Evolutionary conservation across 2,329 filamentous ascomycete species (phyloP).

Genomic region (Hypoxylon sp.): DNA sequence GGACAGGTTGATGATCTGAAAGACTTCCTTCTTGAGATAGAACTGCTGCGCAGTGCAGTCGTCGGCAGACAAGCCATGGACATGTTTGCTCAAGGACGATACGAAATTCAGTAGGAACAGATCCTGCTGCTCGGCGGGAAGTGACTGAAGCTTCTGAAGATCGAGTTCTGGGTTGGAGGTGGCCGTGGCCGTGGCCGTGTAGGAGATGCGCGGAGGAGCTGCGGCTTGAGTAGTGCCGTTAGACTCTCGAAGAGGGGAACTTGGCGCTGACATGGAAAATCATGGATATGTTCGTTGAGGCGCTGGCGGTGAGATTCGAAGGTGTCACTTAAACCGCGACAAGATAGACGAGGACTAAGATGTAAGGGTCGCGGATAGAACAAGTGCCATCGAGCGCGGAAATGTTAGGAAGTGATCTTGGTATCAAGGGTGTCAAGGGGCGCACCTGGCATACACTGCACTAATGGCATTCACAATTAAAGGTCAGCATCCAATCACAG

Average conservation of each 20-base stretch:
- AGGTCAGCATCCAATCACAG: neutral
- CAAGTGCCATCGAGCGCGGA: neutral
- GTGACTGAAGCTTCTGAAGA: conserved; percentile 86
- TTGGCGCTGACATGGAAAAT: conserved; percentile 53
- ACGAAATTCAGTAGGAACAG: conserved; percentile 93
- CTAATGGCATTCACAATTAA: conserved; percentile 1
- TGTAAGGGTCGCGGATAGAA: neutral
- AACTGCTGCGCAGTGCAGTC: conserved; percentile 91
- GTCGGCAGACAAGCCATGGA: conserved; percentile 79
- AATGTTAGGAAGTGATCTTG: neutral
- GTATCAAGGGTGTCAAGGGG: neutral
- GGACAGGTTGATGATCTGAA: conserved; percentile 89
- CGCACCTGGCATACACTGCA: neutral
- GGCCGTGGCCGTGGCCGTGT: conserved; percentile 58
- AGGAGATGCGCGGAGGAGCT: conserved; percentile 51
- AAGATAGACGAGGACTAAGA: neutral
- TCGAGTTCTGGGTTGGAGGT: conserved; percentile 84
- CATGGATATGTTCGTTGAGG: conserved; percentile 29
- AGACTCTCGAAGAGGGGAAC: conserved; percentile 54
- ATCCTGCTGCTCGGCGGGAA: conserved; percentile 95
- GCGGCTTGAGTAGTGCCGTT: conserved; percentile 54
- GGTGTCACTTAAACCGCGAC: conserved; percentile 5
- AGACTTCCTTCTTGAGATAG: conserved; percentile 92
- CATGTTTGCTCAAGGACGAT: conserved; percentile 85
- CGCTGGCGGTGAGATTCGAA: neutral